Conservation (phyloP, 257 asterid species). For the Nicotiana sylvestris region DNA sequence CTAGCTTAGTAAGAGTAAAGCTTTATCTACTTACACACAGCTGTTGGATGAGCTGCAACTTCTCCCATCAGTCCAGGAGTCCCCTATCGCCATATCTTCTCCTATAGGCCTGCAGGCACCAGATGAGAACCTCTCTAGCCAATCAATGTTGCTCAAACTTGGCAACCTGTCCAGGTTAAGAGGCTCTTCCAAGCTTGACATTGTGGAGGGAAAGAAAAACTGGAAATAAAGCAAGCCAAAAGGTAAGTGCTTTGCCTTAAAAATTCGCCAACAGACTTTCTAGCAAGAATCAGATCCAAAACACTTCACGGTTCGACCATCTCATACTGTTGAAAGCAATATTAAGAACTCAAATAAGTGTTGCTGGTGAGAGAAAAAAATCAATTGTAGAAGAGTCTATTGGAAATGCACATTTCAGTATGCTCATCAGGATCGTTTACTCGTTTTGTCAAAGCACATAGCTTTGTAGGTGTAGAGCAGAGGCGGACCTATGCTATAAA, state of each 20-base stretch:
- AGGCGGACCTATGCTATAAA: no score
- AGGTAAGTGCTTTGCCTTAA: slow-evolving; percentile 7
- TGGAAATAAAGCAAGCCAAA: slow-evolving; percentile 15
- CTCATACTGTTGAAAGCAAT: neutral
- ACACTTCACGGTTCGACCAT: slow-evolving; percentile 8
- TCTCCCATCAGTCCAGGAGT: slow-evolving; percentile 85
- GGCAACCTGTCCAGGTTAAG: slow-evolving; percentile 86
- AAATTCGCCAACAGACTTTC: slow-evolving; percentile 5
- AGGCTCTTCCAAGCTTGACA: slow-evolving; percentile 98
- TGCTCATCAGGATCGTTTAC: neutral
- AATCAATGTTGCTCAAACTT: slow-evolving; percentile 69
- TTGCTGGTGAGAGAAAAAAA: neutral
- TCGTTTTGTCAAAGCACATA: neutral
- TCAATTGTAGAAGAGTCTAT: neutral
- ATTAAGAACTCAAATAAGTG: slow-evolving; percentile 12
- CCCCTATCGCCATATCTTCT: slow-evolving; percentile 73
- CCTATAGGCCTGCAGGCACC: slow-evolving; percentile 70
- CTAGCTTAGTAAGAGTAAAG: slow-evolving; percentile 7
- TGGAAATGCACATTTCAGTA: neutral
- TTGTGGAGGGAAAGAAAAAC: slow-evolving; percentile 31
- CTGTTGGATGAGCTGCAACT: slow-evolving; percentile 81
- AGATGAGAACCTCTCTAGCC: slow-evolving; percentile 54
- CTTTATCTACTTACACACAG: slow-evolving; percentile 50
- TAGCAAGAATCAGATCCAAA: slow-evolving; percentile 17
- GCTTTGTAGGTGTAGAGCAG: neutral